These are phyloP conservation scores for Colletotrichum zoysiae DNA, from an alignment of 2,329 filamentous ascomycete species.

Conservation along the genomic window DNA sequence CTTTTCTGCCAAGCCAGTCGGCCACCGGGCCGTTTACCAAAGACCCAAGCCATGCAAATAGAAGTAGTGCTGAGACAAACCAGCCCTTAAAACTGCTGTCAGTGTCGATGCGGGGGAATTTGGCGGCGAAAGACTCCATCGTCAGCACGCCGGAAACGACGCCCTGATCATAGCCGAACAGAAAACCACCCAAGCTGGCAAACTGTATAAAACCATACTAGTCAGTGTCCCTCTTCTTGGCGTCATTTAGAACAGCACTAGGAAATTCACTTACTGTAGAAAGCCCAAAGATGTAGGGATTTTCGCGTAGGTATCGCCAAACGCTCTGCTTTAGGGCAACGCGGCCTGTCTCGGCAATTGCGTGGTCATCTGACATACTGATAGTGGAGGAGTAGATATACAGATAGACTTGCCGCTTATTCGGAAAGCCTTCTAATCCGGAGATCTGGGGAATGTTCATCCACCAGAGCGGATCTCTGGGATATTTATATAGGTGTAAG, in stretches of 20 bases:
- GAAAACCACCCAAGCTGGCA: slow-evolving; percentile 55
- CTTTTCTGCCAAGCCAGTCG: slow-evolving; percentile 51
- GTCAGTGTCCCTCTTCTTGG: slow-evolving; percentile 35
- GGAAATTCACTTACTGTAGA: slow-evolving; percentile 43
- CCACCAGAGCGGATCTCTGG: background rate
- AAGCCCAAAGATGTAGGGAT: slow-evolving; percentile 59
- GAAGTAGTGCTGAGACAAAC: slow-evolving; percentile 63
- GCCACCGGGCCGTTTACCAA: slow-evolving; percentile 57
- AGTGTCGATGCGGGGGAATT: slow-evolving; percentile 53
- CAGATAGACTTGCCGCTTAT: background rate
- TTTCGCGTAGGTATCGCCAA: slow-evolving; percentile 50
- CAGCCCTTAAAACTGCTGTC: slow-evolving; percentile 64
- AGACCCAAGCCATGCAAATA: slow-evolving; percentile 63
- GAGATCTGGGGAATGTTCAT: background rate
- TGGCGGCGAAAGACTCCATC: slow-evolving; percentile 57
- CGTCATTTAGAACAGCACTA: too few species aligned
- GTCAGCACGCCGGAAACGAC: slow-evolving; percentile 61
- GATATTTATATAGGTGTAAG: background rate
- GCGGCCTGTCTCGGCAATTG: background rate
- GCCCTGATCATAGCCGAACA: slow-evolving; percentile 65
- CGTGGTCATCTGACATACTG: background rate
- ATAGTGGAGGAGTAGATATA: background rate
- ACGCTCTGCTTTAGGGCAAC: slow-evolving; percentile 45
- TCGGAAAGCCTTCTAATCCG: background rate
- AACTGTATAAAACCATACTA: slow-evolving; percentile 49